These are phyloP conservation scores for Codiaeum variegatum DNA, from an alignment of 441 rosid species.

Conservation along the genomic window DNA sequence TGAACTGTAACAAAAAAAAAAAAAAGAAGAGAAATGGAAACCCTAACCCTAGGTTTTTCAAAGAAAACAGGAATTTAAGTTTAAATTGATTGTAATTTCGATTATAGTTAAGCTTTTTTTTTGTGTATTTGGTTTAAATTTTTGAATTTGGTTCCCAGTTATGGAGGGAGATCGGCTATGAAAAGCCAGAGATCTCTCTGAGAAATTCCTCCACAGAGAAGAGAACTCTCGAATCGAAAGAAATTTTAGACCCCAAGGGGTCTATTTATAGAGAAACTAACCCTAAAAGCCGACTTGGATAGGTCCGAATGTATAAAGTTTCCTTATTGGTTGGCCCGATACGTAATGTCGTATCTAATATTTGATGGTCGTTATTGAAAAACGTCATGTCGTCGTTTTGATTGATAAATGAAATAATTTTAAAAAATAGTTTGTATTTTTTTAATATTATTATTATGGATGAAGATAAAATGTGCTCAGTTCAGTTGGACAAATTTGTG, in stretches of 20 bases:
- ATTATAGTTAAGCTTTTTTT: not conserved
- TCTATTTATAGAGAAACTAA: not conserved
- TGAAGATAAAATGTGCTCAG: no score
- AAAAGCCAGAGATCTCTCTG: not conserved
- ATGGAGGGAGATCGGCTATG: not conserved
- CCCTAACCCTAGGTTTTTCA: conserved; percentile 25
- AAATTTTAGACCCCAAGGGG: not conserved
- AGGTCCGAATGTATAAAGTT: not conserved
- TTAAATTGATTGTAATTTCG: not conserved
- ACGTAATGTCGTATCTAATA: no score
- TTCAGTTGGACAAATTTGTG: no score
- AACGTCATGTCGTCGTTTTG: no score
- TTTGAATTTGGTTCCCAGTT: not conserved
- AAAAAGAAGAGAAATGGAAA: not conserved
- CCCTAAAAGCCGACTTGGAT: not conserved
- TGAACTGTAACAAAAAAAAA: not conserved
- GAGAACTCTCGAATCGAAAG: not conserved
- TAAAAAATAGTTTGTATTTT: no score
- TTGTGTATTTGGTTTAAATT: not conserved
- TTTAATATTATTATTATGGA: no score
- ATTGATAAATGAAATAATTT: no score
- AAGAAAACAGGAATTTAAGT: not conserved
- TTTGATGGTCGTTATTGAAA: no score
- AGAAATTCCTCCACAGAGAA: not conserved
- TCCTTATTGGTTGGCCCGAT: no score